Conservation (phyloP, 352 stramenopile genomes). For the Pythium biforme region DNA sequence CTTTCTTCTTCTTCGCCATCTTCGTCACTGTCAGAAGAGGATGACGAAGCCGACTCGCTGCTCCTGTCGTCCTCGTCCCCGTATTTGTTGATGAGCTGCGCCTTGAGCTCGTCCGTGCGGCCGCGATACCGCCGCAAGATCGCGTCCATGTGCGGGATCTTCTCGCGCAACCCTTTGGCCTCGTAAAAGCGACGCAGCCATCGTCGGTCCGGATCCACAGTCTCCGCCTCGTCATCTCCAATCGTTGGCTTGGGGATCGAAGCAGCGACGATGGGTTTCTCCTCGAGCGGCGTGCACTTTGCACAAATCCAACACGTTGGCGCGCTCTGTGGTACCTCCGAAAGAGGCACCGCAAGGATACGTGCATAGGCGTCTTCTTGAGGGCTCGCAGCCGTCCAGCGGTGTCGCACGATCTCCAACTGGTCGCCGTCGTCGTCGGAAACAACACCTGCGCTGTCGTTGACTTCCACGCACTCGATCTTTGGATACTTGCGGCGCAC, state of each 20-base stretch:
- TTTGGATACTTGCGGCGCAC: constrained; percentile 62
- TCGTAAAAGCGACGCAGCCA: constrained; percentile 58
- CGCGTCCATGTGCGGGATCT: constrained; percentile 54
- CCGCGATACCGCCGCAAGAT: constrained; percentile 59
- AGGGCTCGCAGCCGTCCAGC: not conserved
- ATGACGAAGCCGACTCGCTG: constrained; percentile 12
- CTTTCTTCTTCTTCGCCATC: constrained; percentile 25
- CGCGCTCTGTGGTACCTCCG: too few relatives aligned
- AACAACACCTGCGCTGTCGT: not conserved
- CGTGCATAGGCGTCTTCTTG: constrained; percentile 15
- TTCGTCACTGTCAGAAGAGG: constrained; percentile 24
- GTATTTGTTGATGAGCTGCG: constrained; percentile 54
- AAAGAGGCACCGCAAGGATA: constrained; percentile 12
- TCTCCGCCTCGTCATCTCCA: constrained; percentile 26
- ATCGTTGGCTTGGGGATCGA: not conserved
- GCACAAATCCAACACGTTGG: constrained; percentile 13
- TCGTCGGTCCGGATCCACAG: constrained; percentile 22
- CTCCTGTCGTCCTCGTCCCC: constrained; percentile 15
- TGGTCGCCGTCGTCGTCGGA: constrained; percentile 7
- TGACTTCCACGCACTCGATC: constrained; percentile 51
- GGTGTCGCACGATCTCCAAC: constrained; percentile 1
- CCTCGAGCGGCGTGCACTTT: constrained; percentile 16
- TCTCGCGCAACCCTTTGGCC: constrained; percentile 37
- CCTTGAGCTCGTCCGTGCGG: constrained; percentile 50
- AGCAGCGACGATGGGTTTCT: not conserved